Conservation (phyloP, 1,139 yeast genomes). For the Yarrowia galli region DNA sequence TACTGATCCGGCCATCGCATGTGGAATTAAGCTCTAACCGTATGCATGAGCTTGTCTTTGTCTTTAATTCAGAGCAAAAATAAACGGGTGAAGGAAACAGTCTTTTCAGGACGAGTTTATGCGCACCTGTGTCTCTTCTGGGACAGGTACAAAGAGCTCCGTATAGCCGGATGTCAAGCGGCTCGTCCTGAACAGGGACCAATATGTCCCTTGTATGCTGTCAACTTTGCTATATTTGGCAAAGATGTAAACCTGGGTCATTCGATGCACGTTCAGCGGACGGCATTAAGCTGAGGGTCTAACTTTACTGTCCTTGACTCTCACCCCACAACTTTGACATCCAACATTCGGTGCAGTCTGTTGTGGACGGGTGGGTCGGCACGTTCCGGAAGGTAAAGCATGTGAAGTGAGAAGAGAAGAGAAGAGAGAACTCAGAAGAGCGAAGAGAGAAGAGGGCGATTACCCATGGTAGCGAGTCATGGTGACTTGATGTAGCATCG, state of each 20-base stretch:
- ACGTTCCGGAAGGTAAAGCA: background rate
- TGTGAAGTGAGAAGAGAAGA: background rate
- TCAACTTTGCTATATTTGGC: constrained; percentile 6
- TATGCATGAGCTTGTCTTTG: constrained; percentile 26
- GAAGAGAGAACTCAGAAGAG: too few relatives aligned
- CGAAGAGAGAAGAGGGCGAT: too few relatives aligned
- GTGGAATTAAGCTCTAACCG: background rate
- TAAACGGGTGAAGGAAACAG: background rate
- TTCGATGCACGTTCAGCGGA: too few relatives aligned
- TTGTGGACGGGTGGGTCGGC: background rate
- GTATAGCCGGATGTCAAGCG: background rate
- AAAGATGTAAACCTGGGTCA: too few relatives aligned
- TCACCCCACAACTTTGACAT: too few relatives aligned
- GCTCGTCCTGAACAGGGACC: background rate
- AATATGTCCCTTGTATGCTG: background rate
- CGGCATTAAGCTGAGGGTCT: too few relatives aligned
- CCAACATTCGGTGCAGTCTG: too few relatives aligned
- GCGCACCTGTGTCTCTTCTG: constrained; percentile 9
- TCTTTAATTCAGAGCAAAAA: constrained; percentile 29
- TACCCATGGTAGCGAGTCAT: too few relatives aligned
- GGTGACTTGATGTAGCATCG: too few relatives aligned
- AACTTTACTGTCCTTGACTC: background rate
- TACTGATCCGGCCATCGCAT: too few relatives aligned
- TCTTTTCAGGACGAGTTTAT: background rate
- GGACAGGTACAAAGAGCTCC: constrained; percentile 4